A percentile compares a stretch with the other conserved stretches of the same genome.
These are phyloP conservation scores for Pisolithus thermaeus DNA, from an alignment of 1,284 basidiomycete genomes.

Conservation along the genomic window DNA sequence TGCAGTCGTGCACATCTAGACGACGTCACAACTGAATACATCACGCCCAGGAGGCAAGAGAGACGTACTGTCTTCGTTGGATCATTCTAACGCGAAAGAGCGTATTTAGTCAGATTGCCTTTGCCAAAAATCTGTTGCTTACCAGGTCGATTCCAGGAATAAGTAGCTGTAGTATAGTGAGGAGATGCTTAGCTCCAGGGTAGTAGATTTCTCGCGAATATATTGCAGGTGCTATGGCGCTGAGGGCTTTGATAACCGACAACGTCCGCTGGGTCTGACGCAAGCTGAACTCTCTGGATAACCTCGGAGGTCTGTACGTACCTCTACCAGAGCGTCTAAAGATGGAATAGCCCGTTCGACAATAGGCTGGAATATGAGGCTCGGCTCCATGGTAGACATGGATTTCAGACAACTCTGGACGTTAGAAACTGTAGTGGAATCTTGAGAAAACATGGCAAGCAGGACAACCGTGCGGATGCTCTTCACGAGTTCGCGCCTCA, in stretches of 20 bases:
- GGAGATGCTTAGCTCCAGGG: slow-evolving; percentile 83
- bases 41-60: slow-evolving; percentile 54
- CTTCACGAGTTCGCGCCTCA: slow-evolving; percentile 80
- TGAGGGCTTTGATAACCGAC: slow-evolving; percentile 85
- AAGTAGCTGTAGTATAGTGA: slow-evolving; percentile 86
- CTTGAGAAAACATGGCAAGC: slow-evolving; percentile 95
- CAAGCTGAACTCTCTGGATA: background rate
- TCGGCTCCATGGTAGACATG: slow-evolving; percentile 80
- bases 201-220: slow-evolving; percentile 76
- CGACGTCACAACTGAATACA: slow-evolving; percentile 58
- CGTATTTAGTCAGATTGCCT: background rate
- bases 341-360: slow-evolving; percentile 90
- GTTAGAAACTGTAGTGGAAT: slow-evolving; percentile 58
- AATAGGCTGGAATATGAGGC: slow-evolving; percentile 86
- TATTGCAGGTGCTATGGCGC: slow-evolving; percentile 74
- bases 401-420: slow-evolving; percentile 69
- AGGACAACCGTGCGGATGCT: slow-evolving; percentile 85
- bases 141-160: slow-evolving; percentile 89
- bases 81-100: slow-evolving; percentile 62
- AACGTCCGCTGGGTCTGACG: slow-evolving; percentile 79
- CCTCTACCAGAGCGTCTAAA: slow-evolving; percentile 87
- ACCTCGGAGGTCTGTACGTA: background rate
- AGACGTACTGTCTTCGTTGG: slow-evolving; percentile 86
- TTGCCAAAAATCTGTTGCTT: slow-evolving; percentile 18
- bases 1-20: slow-evolving; percentile 83